Percentiles rank a stretch among this genome's conserved stretches.
Evolutionary conservation across 2,329 filamentous ascomycete genomes (phyloP).

Genomic region (Septoria petroselini): DNA sequence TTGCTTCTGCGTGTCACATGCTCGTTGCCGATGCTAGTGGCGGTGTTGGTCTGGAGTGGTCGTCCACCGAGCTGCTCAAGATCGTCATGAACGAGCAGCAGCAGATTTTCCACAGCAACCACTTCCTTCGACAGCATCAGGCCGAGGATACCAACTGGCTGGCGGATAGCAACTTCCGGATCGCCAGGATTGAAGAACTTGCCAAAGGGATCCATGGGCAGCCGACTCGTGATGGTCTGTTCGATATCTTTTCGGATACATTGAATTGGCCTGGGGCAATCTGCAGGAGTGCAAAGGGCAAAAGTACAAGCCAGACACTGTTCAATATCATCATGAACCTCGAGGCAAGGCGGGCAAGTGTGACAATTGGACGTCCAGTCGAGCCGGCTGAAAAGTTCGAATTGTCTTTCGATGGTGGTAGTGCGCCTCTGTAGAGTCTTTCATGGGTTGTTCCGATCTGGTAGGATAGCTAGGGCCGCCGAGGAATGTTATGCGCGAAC

Average conservation of each 20-base stretch:
- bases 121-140: constrained; percentile 42
- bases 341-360: constrained; percentile 29
- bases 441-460: too few relatives aligned
- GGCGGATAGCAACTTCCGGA: constrained; percentile 41
- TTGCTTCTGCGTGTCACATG: constrained; percentile 55
- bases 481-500: too few relatives aligned
- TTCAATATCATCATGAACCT: constrained; percentile 43
- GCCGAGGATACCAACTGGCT: constrained; percentile 45
- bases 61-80: constrained; percentile 36
- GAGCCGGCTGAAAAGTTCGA: constrained; percentile 30
- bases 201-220: constrained; percentile 23
- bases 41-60: constrained; percentile 52
- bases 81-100: constrained; percentile 36
- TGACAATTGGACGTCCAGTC: constrained; percentile 37
- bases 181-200: constrained; percentile 40
- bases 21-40: constrained; percentile 50
- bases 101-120: constrained; percentile 46
- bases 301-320: constrained; percentile 32
- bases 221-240: constrained; percentile 18
- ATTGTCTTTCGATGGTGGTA: not conserved
- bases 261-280: constrained; percentile 40
- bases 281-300: constrained; percentile 34
- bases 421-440: not conserved
- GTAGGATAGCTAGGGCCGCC: too few relatives aligned
- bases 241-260: constrained; percentile 43